Evolutionary conservation across 2,329 filamentous ascomycete species (phyloP).

Genomic region (Pseudocercospora cruenta): DNA sequence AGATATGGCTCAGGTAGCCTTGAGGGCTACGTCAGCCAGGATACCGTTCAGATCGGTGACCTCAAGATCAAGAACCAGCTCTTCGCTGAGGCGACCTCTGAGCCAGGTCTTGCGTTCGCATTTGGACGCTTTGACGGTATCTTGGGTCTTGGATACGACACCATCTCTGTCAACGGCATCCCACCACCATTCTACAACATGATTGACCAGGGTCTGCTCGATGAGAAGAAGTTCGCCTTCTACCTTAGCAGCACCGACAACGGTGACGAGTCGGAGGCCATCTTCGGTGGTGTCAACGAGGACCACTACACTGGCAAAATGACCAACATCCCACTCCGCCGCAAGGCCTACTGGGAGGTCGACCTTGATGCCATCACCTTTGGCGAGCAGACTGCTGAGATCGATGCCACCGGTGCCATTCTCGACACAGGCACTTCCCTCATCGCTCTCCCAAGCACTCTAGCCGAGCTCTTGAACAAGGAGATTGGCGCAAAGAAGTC

Average conservation of each 20-base stretch:
- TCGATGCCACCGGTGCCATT: slow-evolving; percentile 93
- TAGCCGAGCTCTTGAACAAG: slow-evolving; percentile 94
- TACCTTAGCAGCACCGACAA: slow-evolving; percentile 80
- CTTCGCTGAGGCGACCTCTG: slow-evolving; percentile 93
- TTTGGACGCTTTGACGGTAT: slow-evolving; percentile 98
- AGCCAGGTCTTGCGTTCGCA: slow-evolving; percentile 95
- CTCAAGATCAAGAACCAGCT: slow-evolving; percentile 84
- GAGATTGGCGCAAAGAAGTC: slow-evolving; percentile 98
- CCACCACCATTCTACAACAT: slow-evolving; percentile 96
- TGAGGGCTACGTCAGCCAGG: slow-evolving; percentile 90
- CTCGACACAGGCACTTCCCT: slow-evolving; percentile 98
- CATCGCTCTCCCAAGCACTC: slow-evolving; percentile 86
- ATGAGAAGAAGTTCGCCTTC: slow-evolving; percentile 94
- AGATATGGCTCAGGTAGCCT: slow-evolving; percentile 93
- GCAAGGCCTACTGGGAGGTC: slow-evolving; percentile 99
- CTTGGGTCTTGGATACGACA: slow-evolving; percentile 89
- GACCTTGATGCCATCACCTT: slow-evolving; percentile 91
- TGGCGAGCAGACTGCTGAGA: slow-evolving; percentile 80
- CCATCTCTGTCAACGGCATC: slow-evolving; percentile 95
- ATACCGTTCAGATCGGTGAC: slow-evolving; percentile 85
- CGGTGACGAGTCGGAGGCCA: slow-evolving; percentile 78
- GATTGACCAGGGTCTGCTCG: slow-evolving; percentile 84
- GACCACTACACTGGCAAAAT: slow-evolving; percentile 83
- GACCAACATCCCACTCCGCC: slow-evolving; percentile 88
- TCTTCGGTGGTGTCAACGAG: slow-evolving; percentile 87